Conservation (phyloP, 306 rosid genomes). For the Gastrolobium bilobum region DNA sequence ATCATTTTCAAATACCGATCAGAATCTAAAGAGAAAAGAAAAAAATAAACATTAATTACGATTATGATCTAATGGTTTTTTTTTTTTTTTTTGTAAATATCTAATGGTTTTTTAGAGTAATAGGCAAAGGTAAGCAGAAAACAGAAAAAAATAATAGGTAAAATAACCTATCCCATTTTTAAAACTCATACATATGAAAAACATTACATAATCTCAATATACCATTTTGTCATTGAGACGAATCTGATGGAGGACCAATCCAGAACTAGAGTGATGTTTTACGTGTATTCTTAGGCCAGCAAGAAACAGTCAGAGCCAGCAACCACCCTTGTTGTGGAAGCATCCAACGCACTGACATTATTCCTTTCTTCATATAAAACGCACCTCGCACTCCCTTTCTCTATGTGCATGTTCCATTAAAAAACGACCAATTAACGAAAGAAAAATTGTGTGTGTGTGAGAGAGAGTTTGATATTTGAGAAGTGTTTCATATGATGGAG, state of each 20-base stretch:
- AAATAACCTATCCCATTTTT: background rate
- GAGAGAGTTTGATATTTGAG: background rate
- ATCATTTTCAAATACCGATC: no score
- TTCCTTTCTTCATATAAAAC: slow-evolving; percentile 30
- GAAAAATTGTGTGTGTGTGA: background rate
- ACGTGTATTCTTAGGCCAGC: slow-evolving; percentile 47
- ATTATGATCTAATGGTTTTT: no score
- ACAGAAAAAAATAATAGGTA: background rate
- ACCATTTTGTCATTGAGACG: background rate
- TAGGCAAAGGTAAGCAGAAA: background rate
- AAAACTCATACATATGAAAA: background rate
- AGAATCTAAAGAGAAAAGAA: no score
- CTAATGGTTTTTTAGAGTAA: no score
- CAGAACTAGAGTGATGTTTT: slow-evolving; percentile 22
- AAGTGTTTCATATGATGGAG: slow-evolving; percentile 28
- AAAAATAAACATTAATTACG: no score
- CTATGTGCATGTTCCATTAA: background rate
- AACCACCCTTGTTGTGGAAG: slow-evolving; percentile 29
- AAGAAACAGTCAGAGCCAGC: slow-evolving; percentile 43
- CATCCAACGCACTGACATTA: slow-evolving; percentile 41
- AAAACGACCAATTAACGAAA: background rate
- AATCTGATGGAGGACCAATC: slow-evolving; percentile 41
- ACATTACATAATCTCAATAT: background rate
- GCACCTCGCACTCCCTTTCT: slow-evolving; percentile 17
- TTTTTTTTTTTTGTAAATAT: no score